Evolutionary conservation across 148 eudicot genomes (phyloP).

Genomic region (Arbutus unedo): DNA sequence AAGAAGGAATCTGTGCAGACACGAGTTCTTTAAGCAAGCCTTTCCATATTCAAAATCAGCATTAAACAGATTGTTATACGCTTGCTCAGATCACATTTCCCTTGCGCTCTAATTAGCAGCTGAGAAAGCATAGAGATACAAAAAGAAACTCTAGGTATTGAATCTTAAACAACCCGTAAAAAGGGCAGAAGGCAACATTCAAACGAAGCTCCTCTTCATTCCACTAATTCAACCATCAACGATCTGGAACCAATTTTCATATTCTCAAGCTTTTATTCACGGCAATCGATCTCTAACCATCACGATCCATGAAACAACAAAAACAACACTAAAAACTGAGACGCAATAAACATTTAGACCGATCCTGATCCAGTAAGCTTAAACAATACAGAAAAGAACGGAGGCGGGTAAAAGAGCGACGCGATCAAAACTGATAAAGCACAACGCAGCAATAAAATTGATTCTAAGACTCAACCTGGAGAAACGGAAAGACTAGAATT

Average conservation of each 20-base stretch:
- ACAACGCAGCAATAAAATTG: not conserved
- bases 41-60: not conserved
- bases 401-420: not conserved
- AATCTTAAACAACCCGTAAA: not conserved
- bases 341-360: not conserved
- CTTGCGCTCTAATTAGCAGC: not conserved
- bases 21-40: conserved; percentile 5
- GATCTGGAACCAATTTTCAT: not conserved
- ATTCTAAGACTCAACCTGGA: not conserved
- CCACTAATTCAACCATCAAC: not conserved
- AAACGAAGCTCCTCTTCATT: not conserved
- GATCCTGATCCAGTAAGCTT: not conserved
- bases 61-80: not conserved
- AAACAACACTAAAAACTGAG: not conserved
- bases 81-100: not conserved
- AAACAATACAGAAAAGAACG: not conserved
- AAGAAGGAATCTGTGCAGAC: not conserved
- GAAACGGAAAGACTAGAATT: not conserved
- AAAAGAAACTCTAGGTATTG: too few relatives aligned
- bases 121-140: not conserved
- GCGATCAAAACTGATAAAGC: not conserved
- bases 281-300: conserved; percentile 5
- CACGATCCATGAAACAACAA: not conserved
- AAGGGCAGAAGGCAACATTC: not conserved
- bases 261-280: not conserved